Evolutionary conservation across 2,329 filamentous ascomycete genomes (phyloP), one percentile per base, ranked within the genome.

Genomic region (Nemania sp.): DNA sequence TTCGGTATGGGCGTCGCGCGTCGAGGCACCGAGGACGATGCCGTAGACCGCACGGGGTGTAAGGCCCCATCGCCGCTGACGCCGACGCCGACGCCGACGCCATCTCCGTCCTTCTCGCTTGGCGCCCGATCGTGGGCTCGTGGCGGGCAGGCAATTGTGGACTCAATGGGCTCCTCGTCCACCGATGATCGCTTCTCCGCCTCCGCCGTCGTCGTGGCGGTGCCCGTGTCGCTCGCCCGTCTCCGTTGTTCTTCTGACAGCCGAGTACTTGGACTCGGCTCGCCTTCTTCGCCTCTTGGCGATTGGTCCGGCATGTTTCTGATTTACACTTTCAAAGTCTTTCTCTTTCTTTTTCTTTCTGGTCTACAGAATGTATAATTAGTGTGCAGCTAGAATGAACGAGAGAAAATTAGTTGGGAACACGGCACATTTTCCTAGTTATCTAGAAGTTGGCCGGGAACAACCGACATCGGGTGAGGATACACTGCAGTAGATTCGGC

Each of bases 1-100:
- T 54, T 61, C 26, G 65, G 63, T 33, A 68, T 56, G 31, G 61
- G 48, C 9, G 54, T 57, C 20, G 60, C 39, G 7, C 45, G 33
- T 22, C 56, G 45, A 3, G 55, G 58, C 15, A 47, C 39, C 28
- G 55, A 57, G 2, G 64, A 64, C 22, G 54, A 60, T 9, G 49
- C 15, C 22, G 12, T 39, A 33, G 57, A 56, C 55, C 46, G 31
- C 31, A 51, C 49, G 14, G 22, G 40, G 9, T 9, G 12, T 8
- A 54, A 33, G 11, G 43, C 37, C 23, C 49, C n/a, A n/a, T n/a
- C n/a, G n/a, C n/a, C n/a, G n/a, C n/a, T n/a, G n/a, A n/a, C n/a
- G n/a, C n/a, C n/a, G n/a, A n/a, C n/a, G n/a, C n/a, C n/a, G n/a
- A n/a, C n/a, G n/a, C n/a, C n/a, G n/a, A n/a, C 48, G 15, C 49